Percentiles rank a stretch among this genome's conserved stretches.
phyloP scores from a whole-genome alignment of 768 basidiomycete genomes.

The Candolleomyces eurysporus region DNA sequence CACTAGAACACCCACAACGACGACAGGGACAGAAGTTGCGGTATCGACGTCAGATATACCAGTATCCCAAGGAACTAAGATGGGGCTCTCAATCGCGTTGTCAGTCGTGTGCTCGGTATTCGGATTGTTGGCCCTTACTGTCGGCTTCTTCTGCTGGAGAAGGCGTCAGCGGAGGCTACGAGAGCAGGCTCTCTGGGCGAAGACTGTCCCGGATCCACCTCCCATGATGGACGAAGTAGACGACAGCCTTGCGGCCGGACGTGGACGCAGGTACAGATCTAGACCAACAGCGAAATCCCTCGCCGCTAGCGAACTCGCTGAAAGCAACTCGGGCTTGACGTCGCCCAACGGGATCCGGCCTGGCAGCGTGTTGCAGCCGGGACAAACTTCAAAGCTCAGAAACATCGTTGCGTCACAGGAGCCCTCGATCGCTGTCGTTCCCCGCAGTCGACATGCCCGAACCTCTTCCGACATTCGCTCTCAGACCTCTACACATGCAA shows the following conservation, averaged over 20 bases:
- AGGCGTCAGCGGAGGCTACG: not conserved
- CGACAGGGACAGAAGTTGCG: not conserved
- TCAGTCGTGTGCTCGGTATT: not conserved
- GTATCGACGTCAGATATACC: not conserved
- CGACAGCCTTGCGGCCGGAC: slow-evolving; percentile 3
- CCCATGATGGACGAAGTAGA: slow-evolving; percentile 8
- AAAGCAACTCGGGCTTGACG: not conserved
- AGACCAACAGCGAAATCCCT: slow-evolving; percentile 1
- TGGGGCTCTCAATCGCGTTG: slow-evolving; percentile 6
- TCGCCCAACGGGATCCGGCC: not conserved
- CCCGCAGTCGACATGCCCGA: not conserved
- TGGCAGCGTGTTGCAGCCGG: not conserved
- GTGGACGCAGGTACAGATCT: slow-evolving; percentile 1
- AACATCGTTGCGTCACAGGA: not conserved
- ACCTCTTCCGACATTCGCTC: not conserved
- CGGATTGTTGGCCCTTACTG: not conserved
- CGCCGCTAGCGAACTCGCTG: not conserved
- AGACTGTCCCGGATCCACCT: not conserved
- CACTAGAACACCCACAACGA: not conserved
- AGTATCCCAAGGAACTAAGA: not conserved
- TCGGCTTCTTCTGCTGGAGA: not conserved
- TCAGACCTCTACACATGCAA: not conserved
- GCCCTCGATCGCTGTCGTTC: not conserved
- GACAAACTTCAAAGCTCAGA: slow-evolving; percentile 2
- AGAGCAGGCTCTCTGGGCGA: slow-evolving; percentile 1